A percentile compares a stretch with the other conserved stretches of the same genome.
Evolutionary conservation across 805 yeast genomes (phyloP).

Genomic region (Candida manassasensis): DNA sequence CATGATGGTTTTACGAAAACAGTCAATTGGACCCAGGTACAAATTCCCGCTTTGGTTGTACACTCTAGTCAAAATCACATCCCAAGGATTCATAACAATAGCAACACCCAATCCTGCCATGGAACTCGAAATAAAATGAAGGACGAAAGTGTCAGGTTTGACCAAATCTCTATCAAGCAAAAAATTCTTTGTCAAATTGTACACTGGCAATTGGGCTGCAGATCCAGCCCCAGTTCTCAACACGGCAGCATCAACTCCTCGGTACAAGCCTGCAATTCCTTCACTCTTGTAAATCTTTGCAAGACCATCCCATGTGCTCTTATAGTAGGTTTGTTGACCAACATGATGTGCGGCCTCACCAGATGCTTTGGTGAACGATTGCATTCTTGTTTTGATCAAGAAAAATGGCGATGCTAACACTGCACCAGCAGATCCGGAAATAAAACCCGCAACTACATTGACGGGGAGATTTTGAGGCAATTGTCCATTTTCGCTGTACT

Average conservation of each 20-base stretch:
- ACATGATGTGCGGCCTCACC: slow-evolving; percentile 28
- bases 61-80: slow-evolving; percentile 88
- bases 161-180: slow-evolving; percentile 50
- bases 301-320: slow-evolving; percentile 64
- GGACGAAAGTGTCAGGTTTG: slow-evolving; percentile 53
- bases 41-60: slow-evolving; percentile 90
- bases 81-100: slow-evolving; percentile 96
- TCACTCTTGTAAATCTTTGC: slow-evolving; percentile 55
- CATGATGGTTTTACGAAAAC: slow-evolving; percentile 74
- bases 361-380: slow-evolving; percentile 67
- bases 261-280: slow-evolving; percentile 73
- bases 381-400: slow-evolving; percentile 93
- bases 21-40: slow-evolving; percentile 84
- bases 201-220: slow-evolving; percentile 88
- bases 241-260: slow-evolving; percentile 94
- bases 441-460: slow-evolving; percentile 75
- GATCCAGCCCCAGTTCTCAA: slow-evolving; percentile 95
- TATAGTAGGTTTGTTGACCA: slow-evolving; percentile 92
- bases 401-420: slow-evolving; percentile 86
- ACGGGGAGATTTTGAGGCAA: slow-evolving; percentile 43
- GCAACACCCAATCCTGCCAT: slow-evolving; percentile 90
- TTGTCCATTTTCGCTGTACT: slow-evolving; percentile 38
- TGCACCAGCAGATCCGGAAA: slow-evolving; percentile 88
- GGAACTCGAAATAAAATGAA: slow-evolving; percentile 72
- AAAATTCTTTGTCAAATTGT: slow-evolving; percentile 68